These are phyloP conservation scores for Dactylellina drechsleri DNA, from an alignment of 2,329 filamentous ascomycete genomes.

Conservation along the genomic window DNA sequence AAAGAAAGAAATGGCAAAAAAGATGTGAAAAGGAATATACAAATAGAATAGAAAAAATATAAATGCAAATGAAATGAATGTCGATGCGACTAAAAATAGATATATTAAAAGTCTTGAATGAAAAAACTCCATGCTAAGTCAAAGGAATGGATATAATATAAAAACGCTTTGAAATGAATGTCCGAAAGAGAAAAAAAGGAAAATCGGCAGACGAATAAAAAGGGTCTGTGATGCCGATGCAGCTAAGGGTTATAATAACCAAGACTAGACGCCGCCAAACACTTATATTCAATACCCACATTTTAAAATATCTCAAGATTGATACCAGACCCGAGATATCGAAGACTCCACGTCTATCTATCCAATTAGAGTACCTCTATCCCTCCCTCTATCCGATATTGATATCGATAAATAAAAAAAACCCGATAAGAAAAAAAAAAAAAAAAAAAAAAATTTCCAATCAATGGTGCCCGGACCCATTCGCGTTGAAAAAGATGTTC, in stretches of 20 bases:
- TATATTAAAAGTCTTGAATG: neutral
- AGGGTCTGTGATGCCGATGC: neutral
- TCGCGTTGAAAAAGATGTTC: slow-evolving; percentile 77
- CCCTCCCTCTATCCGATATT: slow-evolving; percentile 2
- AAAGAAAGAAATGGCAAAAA: slow-evolving; percentile 8
- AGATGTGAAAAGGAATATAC: slow-evolving; percentile 10
- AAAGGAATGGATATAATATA: neutral
- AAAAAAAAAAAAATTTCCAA: no score
- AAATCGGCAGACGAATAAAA: slow-evolving; percentile 3
- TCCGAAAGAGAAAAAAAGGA: slow-evolving; percentile 2
- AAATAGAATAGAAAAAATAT: slow-evolving; percentile 4
- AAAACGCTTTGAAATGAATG: neutral
- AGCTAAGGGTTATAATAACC: neutral
- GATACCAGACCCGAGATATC: neutral
- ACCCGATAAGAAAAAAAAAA: no score
- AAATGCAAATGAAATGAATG: slow-evolving; percentile 3
- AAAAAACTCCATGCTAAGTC: slow-evolving; percentile 31
- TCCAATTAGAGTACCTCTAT: neutral
- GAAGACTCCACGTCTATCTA: neutral
- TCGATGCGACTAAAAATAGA: neutral
- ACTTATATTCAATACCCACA: neutral
- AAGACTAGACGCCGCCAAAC: slow-evolving; percentile 5
- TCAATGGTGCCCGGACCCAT: neutral
- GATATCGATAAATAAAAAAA: no score
- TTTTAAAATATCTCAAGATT: neutral